phyloP scores from a whole-genome alignment of 495 filamentous ascomycete species.

The Tuber borchii region DNA sequence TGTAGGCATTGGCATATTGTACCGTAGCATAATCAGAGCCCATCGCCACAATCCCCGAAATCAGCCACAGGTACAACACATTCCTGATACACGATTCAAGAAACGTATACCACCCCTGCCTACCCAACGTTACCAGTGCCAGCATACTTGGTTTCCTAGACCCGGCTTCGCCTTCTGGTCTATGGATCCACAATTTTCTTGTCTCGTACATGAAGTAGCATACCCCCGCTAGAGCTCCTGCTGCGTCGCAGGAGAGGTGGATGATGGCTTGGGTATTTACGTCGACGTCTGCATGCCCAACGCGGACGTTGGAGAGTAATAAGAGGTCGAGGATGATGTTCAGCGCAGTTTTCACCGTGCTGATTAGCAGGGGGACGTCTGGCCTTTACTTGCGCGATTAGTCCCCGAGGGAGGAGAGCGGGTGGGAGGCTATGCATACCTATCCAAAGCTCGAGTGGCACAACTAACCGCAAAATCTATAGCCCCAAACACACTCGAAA shows the following conservation, averaged over 20 bases:
- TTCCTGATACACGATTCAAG: slow-evolving; percentile 62
- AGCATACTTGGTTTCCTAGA: slow-evolving; percentile 42
- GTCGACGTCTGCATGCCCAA: slow-evolving; percentile 44
- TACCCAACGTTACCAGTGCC: slow-evolving; percentile 50
- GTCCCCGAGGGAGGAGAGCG: not conserved
- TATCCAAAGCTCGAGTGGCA: slow-evolving; percentile 61
- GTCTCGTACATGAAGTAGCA: slow-evolving; percentile 54
- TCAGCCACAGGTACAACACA: slow-evolving; percentile 65
- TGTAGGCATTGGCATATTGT: not conserved
- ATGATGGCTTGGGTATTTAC: slow-evolving; percentile 55
- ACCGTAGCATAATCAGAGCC: slow-evolving; percentile 59
- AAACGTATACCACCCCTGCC: slow-evolving; percentile 56
- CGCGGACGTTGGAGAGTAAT: slow-evolving; percentile 63
- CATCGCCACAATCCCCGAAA: slow-evolving; percentile 57
- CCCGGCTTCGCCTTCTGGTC: slow-evolving; percentile 17
- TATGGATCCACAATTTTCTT: slow-evolving; percentile 30
- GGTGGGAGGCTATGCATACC: slow-evolving; percentile 27
- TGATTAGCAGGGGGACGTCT: slow-evolving; percentile 66
- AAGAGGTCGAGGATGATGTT: slow-evolving; percentile 67
- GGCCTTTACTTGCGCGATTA: slow-evolving; percentile 43
- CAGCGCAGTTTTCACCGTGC: slow-evolving; percentile 54
- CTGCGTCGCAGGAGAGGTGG: slow-evolving; percentile 55
- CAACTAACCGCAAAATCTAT: slow-evolving; percentile 58
- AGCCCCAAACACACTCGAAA: slow-evolving; percentile 56
- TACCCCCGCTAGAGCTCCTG: slow-evolving; percentile 54